phyloP scores from a whole-genome alignment of 2,329 filamentous ascomycete species.

The Fusarium miscanthi region DNA sequence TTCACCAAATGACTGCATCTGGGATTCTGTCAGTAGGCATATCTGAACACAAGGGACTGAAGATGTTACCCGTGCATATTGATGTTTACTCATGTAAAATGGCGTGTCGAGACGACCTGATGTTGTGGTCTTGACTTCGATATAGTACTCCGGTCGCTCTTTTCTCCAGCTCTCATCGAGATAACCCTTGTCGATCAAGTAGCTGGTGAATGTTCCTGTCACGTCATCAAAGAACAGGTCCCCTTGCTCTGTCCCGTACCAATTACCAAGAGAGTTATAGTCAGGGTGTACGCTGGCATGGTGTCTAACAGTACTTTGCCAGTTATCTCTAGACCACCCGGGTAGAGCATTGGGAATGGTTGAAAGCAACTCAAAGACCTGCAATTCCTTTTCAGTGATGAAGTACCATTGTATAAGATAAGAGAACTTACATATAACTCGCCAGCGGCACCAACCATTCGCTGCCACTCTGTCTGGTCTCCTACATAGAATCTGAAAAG shows the following conservation, averaged over 20 bases:
- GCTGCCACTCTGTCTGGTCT: neutral
- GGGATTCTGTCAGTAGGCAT: fast-evolving
- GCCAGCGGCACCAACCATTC: neutral
- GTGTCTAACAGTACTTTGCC: neutral
- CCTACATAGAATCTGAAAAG: neutral
- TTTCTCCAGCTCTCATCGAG: neutral
- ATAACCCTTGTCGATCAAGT: neutral
- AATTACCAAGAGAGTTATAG: neutral
- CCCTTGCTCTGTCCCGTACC: neutral
- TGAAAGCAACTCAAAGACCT: neutral
- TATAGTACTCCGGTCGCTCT: neutral
- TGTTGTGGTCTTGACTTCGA: neutral
- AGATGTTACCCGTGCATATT: neutral
- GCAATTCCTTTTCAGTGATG: fast-evolving
- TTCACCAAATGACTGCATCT: neutral
- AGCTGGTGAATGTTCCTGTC: neutral
- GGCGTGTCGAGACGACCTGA: neutral
- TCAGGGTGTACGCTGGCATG: neutral
- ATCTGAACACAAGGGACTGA: fast-evolving
- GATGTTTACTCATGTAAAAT: neutral
- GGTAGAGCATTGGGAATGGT: fast-evolving
- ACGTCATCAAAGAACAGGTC: neutral
- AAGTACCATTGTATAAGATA: fast-evolving
- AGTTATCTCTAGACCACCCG: neutral
- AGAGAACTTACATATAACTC: neutral